These are phyloP conservation scores for Curvularia sp. DNA, from an alignment of 2,329 filamentous ascomycete genomes.

Conservation along the genomic window DNA sequence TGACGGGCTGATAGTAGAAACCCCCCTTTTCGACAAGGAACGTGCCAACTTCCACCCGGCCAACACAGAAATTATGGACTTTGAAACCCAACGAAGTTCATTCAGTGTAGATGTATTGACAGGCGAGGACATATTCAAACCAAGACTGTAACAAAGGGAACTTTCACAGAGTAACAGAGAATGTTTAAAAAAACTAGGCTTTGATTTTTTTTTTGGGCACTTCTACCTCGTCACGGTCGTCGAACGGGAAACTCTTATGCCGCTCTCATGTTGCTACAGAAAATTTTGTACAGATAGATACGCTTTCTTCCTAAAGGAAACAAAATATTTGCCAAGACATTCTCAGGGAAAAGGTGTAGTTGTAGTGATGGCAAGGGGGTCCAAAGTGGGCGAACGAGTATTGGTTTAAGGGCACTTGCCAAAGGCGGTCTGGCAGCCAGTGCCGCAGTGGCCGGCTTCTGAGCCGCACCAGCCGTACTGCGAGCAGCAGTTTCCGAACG, in stretches of 20 bases:
- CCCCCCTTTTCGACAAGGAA: background rate
- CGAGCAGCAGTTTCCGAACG: conserved; percentile 57
- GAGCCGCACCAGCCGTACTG: conserved; percentile 52
- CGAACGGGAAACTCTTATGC: background rate
- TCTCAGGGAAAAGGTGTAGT: background rate
- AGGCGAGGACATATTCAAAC: no score
- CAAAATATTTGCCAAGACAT: background rate
- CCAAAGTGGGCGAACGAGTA: background rate
- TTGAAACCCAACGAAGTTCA: no score
- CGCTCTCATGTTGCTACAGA: background rate
- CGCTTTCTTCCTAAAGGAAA: background rate
- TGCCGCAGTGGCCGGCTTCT: conserved; percentile 38
- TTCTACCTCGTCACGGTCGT: conserved; percentile 4
- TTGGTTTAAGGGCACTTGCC: conserved; percentile 36
- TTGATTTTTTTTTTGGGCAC: background rate
- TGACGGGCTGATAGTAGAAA: background rate
- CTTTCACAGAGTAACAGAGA: no score
- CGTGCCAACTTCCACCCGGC: background rate
- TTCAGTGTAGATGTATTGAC: no score
- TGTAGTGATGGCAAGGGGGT: background rate
- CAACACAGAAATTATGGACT: no score
- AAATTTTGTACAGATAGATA: background rate
- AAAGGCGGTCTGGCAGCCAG: conserved; percentile 45
- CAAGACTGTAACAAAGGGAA: no score
- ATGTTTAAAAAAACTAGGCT: background rate